Evolutionary conservation across 495 filamentous ascomycete genomes (phyloP).

Genomic region (Copromyces sp.): DNA sequence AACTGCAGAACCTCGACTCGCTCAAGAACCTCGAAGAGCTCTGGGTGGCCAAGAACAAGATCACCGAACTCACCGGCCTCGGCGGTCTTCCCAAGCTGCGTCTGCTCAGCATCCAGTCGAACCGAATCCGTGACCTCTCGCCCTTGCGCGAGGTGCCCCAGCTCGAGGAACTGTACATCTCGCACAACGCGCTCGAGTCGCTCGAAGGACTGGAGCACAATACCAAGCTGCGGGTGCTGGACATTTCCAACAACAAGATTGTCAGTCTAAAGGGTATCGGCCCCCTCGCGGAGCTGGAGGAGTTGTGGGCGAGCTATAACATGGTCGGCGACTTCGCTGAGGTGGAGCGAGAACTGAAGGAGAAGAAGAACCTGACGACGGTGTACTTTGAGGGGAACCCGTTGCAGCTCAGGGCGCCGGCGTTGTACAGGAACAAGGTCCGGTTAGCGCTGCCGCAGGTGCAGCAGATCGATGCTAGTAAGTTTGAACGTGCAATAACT

Average conservation of each 20-base stretch:
- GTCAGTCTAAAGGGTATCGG: slow-evolving; percentile 60
- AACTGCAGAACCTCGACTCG: slow-evolving; percentile 77
- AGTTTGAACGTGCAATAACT: slow-evolving; percentile 36
- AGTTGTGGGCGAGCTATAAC: slow-evolving; percentile 93
- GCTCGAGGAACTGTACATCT: slow-evolving; percentile 93
- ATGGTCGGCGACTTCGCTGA: slow-evolving; percentile 68
- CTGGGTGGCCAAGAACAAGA: slow-evolving; percentile 98
- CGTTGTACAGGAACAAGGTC: slow-evolving; percentile 88
- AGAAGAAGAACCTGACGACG: slow-evolving; percentile 72
- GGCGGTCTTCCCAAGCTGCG: slow-evolving; percentile 63
- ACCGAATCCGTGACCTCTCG: slow-evolving; percentile 73
- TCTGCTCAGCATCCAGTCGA: slow-evolving; percentile 93
- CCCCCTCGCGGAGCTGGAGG: slow-evolving; percentile 62
- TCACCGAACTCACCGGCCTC: slow-evolving; percentile 70
- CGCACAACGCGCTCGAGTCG: slow-evolving; percentile 83
- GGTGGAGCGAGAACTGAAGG: slow-evolving; percentile 66
- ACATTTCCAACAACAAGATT: slow-evolving; percentile 87
- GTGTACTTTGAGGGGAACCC: slow-evolving; percentile 98
- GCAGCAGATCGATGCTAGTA: slow-evolving; percentile 93
- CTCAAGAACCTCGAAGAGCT: slow-evolving; percentile 70
- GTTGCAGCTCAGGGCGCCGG: slow-evolving; percentile 61
- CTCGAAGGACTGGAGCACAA: slow-evolving; percentile 67
- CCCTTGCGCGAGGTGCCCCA: slow-evolving; percentile 63
- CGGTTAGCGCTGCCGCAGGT: slow-evolving; percentile 77
- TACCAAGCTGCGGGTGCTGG: slow-evolving; percentile 62